Conservation (phyloP, 1,139 yeast genomes). For the Zygosaccharomyces pseudobailii region DNA sequence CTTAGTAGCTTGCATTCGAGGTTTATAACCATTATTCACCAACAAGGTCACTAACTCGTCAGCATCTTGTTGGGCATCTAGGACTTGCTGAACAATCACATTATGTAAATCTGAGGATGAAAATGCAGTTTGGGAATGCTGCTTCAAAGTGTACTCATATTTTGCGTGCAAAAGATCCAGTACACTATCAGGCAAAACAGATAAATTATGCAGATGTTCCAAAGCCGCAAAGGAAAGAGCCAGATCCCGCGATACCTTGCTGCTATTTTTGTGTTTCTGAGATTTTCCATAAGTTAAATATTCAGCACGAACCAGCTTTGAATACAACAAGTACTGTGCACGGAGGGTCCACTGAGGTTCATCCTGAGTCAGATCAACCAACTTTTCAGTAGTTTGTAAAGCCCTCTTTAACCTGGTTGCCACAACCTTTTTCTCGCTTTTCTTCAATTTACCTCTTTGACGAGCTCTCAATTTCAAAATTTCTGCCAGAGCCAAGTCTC, state of each 20-base stretch:
- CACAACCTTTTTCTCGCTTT: conserved; percentile 45
- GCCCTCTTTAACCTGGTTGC: conserved; percentile 68
- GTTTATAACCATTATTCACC: conserved; percentile 36
- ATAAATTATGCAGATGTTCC: conserved; percentile 15
- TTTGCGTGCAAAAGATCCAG: conserved; percentile 21
- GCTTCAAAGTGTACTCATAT: conserved; percentile 30
- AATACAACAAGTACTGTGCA: conserved; percentile 58
- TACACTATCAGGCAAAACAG: conserved; percentile 14
- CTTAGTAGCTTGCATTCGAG: conserved; percentile 13
- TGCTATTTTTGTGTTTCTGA: conserved; percentile 47
- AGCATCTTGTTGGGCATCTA: conserved; percentile 31
- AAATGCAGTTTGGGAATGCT: conserved; percentile 23
- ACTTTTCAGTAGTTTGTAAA: conserved; percentile 40
- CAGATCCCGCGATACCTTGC: conserved; percentile 22
- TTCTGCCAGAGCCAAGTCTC: conserved; percentile 31
- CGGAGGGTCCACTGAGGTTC: conserved; percentile 36
- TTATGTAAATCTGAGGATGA: conserved; percentile 23
- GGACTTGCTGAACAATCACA: conserved; percentile 17
- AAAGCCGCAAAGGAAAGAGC: conserved; percentile 26
- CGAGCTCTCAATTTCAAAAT: conserved; percentile 28
- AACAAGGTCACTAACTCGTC: conserved; percentile 40
- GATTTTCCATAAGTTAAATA: conserved; percentile 41
- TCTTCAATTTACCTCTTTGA: conserved; percentile 29
- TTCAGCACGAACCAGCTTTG: conserved; percentile 56
- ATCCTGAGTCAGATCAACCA: conserved; percentile 42